Conservation (phyloP, 768 basidiomycete species). For the Mycena maculata region DNA sequence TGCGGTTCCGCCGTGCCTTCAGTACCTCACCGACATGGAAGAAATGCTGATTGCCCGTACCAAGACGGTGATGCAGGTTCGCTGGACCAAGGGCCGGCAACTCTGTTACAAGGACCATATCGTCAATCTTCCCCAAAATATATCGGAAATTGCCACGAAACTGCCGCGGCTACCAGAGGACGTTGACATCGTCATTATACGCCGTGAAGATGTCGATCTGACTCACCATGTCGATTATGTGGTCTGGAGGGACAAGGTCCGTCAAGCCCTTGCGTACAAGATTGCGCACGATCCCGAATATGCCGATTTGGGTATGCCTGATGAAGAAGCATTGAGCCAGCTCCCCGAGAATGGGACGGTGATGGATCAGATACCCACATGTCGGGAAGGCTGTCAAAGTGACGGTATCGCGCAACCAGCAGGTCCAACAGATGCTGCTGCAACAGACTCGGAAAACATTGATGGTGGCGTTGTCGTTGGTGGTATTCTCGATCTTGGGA, state of each 20-base stretch:
- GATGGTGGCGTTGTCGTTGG: not conserved
- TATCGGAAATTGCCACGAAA: constrained; percentile 14
- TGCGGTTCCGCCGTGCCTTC: not conserved
- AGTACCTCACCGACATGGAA: constrained; percentile 27
- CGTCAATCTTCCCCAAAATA: constrained; percentile 25
- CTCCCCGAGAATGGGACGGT: constrained; percentile 26
- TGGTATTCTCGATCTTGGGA: constrained; percentile 20
- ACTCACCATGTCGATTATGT: not conserved
- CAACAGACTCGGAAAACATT: not conserved
- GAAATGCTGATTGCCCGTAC: constrained; percentile 26
- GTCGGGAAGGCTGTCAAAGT: constrained; percentile 10
- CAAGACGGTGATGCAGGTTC: constrained; percentile 32
- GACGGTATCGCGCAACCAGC: not conserved
- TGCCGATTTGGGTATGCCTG: constrained; percentile 4
- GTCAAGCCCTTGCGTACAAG: constrained; percentile 22
- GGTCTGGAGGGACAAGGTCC: constrained; percentile 22
- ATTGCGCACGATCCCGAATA: constrained; percentile 26
- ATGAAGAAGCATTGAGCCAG: constrained; percentile 4
- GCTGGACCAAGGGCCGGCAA: constrained; percentile 26
- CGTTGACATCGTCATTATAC: constrained; percentile 28
- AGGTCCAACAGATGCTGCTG: constrained; percentile 19
- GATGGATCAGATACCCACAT: constrained; percentile 20
- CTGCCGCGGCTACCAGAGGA: constrained; percentile 25
- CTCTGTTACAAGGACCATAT: constrained; percentile 32
- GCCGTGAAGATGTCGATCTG: constrained; percentile 7